Evolutionary conservation across 768 basidiomycete genomes (phyloP), one percentile per base, ranked within the genome.

Genomic region (Strobilomyces echinocephalus): DNA sequence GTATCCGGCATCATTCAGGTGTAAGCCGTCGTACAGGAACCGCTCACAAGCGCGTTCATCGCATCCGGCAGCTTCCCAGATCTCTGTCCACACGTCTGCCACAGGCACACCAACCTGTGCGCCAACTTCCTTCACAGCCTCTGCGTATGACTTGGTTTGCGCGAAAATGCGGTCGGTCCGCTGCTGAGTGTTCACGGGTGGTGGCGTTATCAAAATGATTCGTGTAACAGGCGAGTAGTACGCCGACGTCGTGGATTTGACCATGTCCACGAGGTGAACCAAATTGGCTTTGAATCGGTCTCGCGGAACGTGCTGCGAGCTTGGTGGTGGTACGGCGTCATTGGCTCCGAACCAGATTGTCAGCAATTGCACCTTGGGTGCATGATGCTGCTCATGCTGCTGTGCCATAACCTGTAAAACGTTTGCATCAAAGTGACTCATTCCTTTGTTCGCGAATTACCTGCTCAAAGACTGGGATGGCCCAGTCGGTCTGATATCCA

Each of bases 331-430:
- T 59, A 80, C 82, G 7, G 94, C 82, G 67, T 97, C 94, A 70
- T 97, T 97, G 15, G 85, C 85, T 45, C 93, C 93, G 55, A 90
- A 89, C 91, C 91, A 97, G 63, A 95, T 83, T 7, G 82, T 82
- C 54, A 95, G 74, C n/a, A 95, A 68, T 39, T 80, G 81, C 34
- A 93, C 76, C 42, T 76, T 80, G 8, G 87, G 84, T 35, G 74
- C 73, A 48, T 77, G 69, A 20, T 67, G 61, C 50, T 73, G 76
- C 52, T 78, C 76, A 7, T 74, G 61, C 58, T 70, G 75, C 54
- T 76, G 80, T 14, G 84, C 81, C 49, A 92, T 73, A 57, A 81
- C 75, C 86, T 90, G 59, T 7, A 24, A 2, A 50, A 35, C 15
- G 11, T 47, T 5, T 8, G 34, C 30, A 15, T 48, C 18, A 43